A percentile compares a stretch with the other conserved stretches of the same genome.
Conservation (phyloP, 345 rosid species). For the Gossypium ekmanianum region DNA sequence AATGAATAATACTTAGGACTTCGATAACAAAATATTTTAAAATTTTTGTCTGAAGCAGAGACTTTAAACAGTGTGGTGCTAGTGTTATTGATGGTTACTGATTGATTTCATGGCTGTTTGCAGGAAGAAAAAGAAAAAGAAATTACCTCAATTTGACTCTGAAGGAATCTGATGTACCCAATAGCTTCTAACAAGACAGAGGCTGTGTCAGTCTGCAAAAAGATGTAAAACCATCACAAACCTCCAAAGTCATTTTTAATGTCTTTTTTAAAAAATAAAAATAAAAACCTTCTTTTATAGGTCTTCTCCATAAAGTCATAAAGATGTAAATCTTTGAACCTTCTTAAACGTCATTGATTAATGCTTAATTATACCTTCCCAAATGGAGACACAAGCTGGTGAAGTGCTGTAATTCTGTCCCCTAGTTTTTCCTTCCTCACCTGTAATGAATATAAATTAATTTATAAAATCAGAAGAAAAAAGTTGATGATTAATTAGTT, state of each 20-base stretch:
- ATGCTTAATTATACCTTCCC: constrained; percentile 59
- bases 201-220: constrained; percentile 99
- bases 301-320: not conserved
- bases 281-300: constrained; percentile 7
- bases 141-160: constrained; percentile 89
- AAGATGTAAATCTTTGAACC: constrained; percentile 1
- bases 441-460: constrained; percentile 27
- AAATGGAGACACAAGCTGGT: constrained; percentile 96
- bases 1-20: constrained; percentile 6
- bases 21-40: not conserved
- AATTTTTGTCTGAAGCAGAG: too few relatives aligned
- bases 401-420: constrained; percentile 84
- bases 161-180: constrained; percentile 99
- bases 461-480: not conserved
- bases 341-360: not conserved
- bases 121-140: constrained; percentile 8
- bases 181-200: constrained; percentile 96
- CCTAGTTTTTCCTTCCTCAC: constrained; percentile 90
- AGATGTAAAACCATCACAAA: constrained; percentile 34
- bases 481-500: not conserved
- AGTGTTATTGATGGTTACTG: not conserved
- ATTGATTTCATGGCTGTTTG: constrained; percentile 18
- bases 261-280: not conserved
- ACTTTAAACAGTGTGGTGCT: not conserved
- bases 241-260: constrained; percentile 34